Conservation (phyloP, 345 rosid genomes). For the Salix caprea region DNA sequence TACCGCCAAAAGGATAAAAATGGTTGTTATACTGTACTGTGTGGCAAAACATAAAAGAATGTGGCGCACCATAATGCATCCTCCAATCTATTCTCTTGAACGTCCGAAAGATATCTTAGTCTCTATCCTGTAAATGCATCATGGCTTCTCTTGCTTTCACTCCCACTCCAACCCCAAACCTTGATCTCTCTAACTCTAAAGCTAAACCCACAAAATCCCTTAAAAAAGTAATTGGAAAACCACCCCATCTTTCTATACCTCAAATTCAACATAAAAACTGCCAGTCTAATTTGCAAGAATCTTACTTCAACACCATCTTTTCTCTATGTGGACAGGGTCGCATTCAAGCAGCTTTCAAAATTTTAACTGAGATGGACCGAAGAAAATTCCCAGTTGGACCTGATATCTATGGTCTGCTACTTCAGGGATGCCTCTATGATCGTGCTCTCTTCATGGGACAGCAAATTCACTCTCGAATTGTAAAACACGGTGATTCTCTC, state of each 20-base stretch:
- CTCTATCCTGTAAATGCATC: slow-evolving; percentile 11
- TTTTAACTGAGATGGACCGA: slow-evolving; percentile 52
- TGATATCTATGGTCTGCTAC: slow-evolving; percentile 59
- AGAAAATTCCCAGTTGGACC: slow-evolving; percentile 40
- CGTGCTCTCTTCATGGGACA: slow-evolving; percentile 50
- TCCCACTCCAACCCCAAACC: neutral
- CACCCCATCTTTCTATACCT: slow-evolving; percentile 4
- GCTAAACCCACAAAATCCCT: neutral
- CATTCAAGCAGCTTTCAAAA: slow-evolving; percentile 47
- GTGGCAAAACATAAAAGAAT: neutral
- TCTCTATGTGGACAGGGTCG: slow-evolving; percentile 55
- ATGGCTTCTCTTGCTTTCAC: slow-evolving; percentile 31
- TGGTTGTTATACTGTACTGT: neutral
- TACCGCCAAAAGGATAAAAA: neutral
- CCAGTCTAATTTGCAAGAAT: slow-evolving; percentile 8
- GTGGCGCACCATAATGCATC: neutral
- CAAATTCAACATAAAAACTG: neutral
- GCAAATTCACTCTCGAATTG: slow-evolving; percentile 71
- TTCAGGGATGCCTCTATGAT: slow-evolving; percentile 66
- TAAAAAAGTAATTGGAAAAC: neutral
- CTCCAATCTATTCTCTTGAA: neutral
- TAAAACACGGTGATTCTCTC: slow-evolving; percentile 54
- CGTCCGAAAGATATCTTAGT: neutral
- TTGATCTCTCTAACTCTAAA: neutral
- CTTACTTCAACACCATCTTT: slow-evolving; percentile 45